phyloP scores from a whole-genome alignment of 352 stramenopile species.

The Phytophthora hybrid region DNA sequence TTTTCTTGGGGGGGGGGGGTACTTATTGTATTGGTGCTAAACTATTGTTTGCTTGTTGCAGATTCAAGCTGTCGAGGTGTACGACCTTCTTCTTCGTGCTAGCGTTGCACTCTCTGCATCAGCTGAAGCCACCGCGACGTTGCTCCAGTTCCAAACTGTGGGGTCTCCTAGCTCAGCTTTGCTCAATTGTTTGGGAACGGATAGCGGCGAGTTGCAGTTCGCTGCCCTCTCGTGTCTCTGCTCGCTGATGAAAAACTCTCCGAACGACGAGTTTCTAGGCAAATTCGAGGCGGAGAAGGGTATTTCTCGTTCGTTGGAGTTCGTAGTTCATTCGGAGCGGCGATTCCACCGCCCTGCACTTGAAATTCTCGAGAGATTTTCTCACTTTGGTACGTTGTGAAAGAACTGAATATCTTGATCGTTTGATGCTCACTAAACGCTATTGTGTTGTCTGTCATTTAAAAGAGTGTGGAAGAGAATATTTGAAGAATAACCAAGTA shows the following conservation, averaged over 20 bases:
- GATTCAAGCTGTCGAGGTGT: constrained; percentile 32
- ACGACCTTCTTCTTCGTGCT: constrained; percentile 23
- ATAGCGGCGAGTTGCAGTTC: constrained; percentile 44
- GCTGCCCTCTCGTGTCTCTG: constrained; percentile 50
- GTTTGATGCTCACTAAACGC: background rate
- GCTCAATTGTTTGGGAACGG: constrained; percentile 42
- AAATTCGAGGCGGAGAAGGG: constrained; percentile 43
- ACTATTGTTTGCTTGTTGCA: background rate
- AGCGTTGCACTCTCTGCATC: constrained; percentile 14
- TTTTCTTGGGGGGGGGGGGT: background rate
- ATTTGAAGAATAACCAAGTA: constrained; percentile 25
- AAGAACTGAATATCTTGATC: background rate
- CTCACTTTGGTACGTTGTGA: constrained; percentile 49
- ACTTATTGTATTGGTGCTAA: background rate
- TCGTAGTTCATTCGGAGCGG: constrained; percentile 43
- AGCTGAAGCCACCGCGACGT: background rate
- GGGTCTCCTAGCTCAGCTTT: constrained; percentile 44
- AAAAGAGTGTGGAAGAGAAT: constrained; percentile 29
- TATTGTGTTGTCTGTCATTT: background rate
- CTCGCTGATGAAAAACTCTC: constrained; percentile 40
- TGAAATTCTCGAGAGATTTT: constrained; percentile 61
- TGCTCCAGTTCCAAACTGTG: constrained; percentile 45
- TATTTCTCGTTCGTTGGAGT: constrained; percentile 33
- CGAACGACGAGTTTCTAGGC: constrained; percentile 38
- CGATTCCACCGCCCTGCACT: constrained; percentile 53